phyloP scores from a whole-genome alignment of 2,329 filamentous ascomycete species.

The Cercospora nicotianae region DNA sequence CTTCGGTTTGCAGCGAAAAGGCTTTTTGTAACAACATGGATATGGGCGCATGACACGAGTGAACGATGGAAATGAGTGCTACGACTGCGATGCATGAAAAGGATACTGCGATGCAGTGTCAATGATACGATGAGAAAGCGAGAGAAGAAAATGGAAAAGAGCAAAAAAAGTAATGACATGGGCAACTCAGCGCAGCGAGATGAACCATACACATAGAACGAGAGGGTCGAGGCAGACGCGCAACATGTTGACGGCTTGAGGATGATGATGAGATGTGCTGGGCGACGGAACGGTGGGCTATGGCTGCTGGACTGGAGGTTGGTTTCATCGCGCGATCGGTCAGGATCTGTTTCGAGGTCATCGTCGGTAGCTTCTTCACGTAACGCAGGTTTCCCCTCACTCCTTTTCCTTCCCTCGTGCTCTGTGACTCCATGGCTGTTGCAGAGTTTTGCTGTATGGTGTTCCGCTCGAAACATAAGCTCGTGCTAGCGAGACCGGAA shows the following conservation, averaged over 20 bases:
- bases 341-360: not conserved
- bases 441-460: not conserved
- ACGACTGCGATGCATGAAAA: not conserved
- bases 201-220: not conserved
- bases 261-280: not conserved
- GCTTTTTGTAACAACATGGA: conserved; percentile 1
- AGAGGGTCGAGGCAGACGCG: not conserved
- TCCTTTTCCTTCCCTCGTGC: not conserved
- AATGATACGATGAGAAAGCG: not conserved
- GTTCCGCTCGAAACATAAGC: not conserved
- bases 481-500: not conserved
- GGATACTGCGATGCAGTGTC: not conserved
- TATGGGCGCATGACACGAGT: not conserved
- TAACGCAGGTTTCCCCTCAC: not conserved
- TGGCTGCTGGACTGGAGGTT: conserved; percentile 9
- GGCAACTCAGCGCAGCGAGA: not conserved
- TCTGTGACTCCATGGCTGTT: not conserved
- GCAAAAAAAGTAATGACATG: not conserved
- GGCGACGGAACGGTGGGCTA: conserved; percentile 5
- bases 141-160: not conserved
- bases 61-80: not conserved
- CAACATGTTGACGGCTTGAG: not conserved
- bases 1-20: not conserved
- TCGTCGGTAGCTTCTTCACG: not conserved
- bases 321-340: not conserved